Evolutionary conservation across 495 filamentous ascomycete genomes (phyloP).

Genomic region (Penicillium samsonianum): DNA sequence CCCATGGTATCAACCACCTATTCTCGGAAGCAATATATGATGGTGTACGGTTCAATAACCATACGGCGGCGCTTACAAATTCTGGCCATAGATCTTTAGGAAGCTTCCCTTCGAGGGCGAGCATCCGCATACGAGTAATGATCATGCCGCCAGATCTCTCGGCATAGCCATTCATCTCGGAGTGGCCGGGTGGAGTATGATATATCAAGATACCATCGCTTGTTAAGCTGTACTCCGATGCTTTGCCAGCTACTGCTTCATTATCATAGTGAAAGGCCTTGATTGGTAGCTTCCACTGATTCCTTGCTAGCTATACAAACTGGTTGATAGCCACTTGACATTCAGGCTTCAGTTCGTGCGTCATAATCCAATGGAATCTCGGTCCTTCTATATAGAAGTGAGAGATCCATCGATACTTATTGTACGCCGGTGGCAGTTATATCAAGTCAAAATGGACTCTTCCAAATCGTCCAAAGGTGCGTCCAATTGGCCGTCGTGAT

Average conservation of each 20-base stretch:
- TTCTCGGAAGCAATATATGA: neutral
- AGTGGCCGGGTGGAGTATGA: neutral
- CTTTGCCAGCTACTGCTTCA: neutral
- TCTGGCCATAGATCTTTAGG: neutral
- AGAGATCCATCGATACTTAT: conserved; percentile 2
- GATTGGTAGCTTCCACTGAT: neutral
- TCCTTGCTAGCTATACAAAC: neutral
- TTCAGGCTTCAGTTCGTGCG: neutral
- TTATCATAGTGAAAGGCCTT: conserved; percentile 3
- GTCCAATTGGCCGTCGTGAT: no score
- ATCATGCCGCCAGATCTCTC: neutral
- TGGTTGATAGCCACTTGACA: neutral
- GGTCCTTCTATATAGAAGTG: neutral
- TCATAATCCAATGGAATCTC: neutral
- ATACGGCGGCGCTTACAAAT: neutral
- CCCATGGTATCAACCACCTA: neutral
- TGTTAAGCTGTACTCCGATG: neutral
- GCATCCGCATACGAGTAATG: neutral
- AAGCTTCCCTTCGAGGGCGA: neutral
- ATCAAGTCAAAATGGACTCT: neutral
- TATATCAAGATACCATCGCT: neutral
- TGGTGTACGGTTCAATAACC: neutral
- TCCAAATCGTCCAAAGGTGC: neutral
- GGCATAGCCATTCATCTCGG: neutral
- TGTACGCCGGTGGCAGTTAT: neutral